Evolutionary conservation across 805 yeast species (phyloP).

Genomic region (Torulaspora quercuum): DNA sequence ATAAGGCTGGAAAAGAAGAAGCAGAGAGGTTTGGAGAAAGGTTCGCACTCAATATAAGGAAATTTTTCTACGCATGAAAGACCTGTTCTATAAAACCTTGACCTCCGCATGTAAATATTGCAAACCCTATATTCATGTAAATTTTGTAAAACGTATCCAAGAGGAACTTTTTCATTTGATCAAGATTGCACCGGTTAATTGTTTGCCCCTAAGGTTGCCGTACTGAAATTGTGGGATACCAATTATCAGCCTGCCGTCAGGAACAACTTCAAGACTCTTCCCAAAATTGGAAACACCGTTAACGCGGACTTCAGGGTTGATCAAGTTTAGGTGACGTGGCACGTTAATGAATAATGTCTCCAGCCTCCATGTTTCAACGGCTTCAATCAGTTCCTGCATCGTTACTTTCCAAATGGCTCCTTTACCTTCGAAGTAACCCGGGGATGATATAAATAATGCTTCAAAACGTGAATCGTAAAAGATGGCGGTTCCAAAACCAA

Average conservation of each 20-base stretch:
- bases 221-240: conserved; percentile 41
- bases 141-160: conserved; percentile 3
- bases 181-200: conserved; percentile 35
- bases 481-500: conserved; percentile 37
- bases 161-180: conserved; percentile 19
- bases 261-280: conserved; percentile 32
- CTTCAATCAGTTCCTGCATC: conserved; percentile 20
- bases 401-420: conserved; percentile 48
- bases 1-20: conserved; percentile 27
- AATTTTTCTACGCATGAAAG: too few relatives aligned
- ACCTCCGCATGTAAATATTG: conserved; percentile 8
- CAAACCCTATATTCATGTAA: conserved; percentile 3
- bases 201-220: conserved; percentile 29
- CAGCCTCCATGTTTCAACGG: conserved; percentile 22
- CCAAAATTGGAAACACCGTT: conserved; percentile 47
- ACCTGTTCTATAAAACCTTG: too few relatives aligned
- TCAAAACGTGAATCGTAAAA: conserved; percentile 17
- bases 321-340: conserved; percentile 12
- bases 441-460: conserved; percentile 41
- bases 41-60: background rate
- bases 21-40: conserved; percentile 8
- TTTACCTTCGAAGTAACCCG: conserved; percentile 35
- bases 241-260: conserved; percentile 33
- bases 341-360: conserved; percentile 12
- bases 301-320: conserved; percentile 22